Conservation (phyloP, 23 red algal genomes). For the Gracilaria vermiculophylla region DNA sequence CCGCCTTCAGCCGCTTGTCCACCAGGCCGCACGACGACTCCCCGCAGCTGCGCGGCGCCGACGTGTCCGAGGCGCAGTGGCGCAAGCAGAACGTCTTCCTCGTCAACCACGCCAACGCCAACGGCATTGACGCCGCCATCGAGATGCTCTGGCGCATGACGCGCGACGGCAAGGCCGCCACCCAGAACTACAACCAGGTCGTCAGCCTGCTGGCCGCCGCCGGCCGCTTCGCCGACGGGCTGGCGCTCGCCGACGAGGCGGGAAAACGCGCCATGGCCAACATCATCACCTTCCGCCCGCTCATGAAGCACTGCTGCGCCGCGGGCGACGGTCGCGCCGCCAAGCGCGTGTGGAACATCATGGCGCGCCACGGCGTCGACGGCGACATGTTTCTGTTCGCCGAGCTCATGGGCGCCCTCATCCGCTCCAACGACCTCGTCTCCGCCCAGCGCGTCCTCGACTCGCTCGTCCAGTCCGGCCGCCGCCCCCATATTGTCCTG, state of each 20-base stretch:
- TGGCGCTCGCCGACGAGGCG: conserved; percentile 59
- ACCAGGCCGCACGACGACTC: not conserved
- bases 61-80: conserved; percentile 17
- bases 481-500: conserved; percentile 64
- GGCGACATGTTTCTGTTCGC: conserved; percentile 80
- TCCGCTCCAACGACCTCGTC: conserved; percentile 29
- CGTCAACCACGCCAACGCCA: not conserved
- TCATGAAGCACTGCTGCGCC: conserved; percentile 76
- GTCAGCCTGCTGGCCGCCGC: conserved; percentile 53
- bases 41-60: not conserved
- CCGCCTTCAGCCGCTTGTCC: not conserved
- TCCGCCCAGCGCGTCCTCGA: conserved; percentile 48
- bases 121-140: conserved; percentile 45
- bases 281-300: conserved; percentile 73
- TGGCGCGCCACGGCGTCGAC: conserved; percentile 30
- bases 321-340: conserved; percentile 30
- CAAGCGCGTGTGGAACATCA: conserved; percentile 49
- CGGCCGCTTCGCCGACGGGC: conserved; percentile 45
- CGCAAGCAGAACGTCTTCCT: conserved; percentile 44
- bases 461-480: conserved; percentile 8
- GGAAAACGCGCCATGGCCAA: conserved; percentile 37
- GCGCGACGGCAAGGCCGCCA: conserved; percentile 45
- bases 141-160: conserved; percentile 55
- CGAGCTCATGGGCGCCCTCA: conserved; percentile 66
- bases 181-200: conserved; percentile 75